These are phyloP conservation scores for Fusarium concolor DNA, from an alignment of 2,329 filamentous ascomycete species.

Conservation along the genomic window DNA sequence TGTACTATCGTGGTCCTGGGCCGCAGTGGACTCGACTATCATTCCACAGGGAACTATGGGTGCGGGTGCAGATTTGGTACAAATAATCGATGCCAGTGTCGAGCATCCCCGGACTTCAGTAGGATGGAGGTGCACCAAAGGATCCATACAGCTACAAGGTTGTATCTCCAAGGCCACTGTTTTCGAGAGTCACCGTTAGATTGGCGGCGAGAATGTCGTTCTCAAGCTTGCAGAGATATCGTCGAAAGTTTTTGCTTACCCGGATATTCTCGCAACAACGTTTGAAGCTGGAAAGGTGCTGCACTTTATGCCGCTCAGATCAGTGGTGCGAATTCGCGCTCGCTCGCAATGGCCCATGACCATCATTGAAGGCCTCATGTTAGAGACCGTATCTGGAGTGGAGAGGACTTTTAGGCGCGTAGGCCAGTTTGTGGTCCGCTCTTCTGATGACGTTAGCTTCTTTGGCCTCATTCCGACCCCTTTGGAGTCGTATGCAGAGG, in stretches of 20 bases:
- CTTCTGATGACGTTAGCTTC: neutral
- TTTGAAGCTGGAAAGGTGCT: neutral
- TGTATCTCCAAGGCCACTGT: neutral
- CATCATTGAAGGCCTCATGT: neutral
- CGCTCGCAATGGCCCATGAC: no score
- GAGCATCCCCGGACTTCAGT: neutral
- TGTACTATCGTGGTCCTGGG: neutral
- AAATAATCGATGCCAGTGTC: neutral
- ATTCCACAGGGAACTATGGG: neutral
- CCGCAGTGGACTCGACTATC: neutral
- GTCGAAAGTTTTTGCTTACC: neutral
- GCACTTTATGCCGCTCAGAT: neutral
- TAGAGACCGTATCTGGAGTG: neutral
- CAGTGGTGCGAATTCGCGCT: neutral
- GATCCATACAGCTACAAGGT: neutral
- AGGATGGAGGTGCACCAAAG: neutral
- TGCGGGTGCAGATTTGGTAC: neutral
- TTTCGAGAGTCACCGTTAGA: neutral
- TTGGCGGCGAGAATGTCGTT: fast-evolving
- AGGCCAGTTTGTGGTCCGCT: neutral
- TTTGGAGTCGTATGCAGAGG: neutral
- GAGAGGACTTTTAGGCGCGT: neutral
- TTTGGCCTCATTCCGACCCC: neutral
- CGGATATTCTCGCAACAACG: neutral
- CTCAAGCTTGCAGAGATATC: neutral